Evolutionary conservation across 1,284 basidiomycete species (phyloP).

Genomic region (Ceratobasidium sp.): DNA sequence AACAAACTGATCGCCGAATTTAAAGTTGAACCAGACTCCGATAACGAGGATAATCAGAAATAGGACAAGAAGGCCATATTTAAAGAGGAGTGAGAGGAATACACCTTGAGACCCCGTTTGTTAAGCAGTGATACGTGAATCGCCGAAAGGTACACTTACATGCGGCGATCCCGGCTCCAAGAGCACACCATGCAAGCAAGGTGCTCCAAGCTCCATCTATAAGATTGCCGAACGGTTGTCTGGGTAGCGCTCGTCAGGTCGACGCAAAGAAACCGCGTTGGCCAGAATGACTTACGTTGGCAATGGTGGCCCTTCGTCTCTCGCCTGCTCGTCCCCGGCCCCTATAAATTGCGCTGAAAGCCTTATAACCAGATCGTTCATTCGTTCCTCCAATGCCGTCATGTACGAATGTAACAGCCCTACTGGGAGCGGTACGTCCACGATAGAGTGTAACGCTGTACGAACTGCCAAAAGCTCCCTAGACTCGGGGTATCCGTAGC

Average conservation of each 20-base stretch:
- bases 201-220: not conserved
- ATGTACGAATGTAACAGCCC: constrained; percentile 27
- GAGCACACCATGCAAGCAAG: not conserved
- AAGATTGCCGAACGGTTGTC: constrained; percentile 11
- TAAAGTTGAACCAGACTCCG: constrained; percentile 3
- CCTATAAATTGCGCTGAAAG: constrained; percentile 29
- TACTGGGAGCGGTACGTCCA: constrained; percentile 14
- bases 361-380: constrained; percentile 19
- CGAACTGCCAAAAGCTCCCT: too few species aligned
- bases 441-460: too few species aligned
- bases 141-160: not conserved
- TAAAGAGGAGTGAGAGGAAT: not conserved
- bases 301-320: not conserved
- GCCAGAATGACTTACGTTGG: not conserved
- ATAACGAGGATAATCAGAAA: not conserved
- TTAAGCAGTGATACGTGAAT: not conserved
- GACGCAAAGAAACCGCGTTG: not conserved
- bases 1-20: too few species aligned
- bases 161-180: not conserved
- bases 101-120: not conserved
- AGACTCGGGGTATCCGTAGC: too few species aligned
- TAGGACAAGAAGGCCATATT: not conserved
- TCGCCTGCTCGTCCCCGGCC: not conserved
- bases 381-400: constrained; percentile 15
- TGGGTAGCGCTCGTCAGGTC: not conserved